phyloP scores from a whole-genome alignment of 192 early-diverging fungal species.

The Dissophora ornata region DNA sequence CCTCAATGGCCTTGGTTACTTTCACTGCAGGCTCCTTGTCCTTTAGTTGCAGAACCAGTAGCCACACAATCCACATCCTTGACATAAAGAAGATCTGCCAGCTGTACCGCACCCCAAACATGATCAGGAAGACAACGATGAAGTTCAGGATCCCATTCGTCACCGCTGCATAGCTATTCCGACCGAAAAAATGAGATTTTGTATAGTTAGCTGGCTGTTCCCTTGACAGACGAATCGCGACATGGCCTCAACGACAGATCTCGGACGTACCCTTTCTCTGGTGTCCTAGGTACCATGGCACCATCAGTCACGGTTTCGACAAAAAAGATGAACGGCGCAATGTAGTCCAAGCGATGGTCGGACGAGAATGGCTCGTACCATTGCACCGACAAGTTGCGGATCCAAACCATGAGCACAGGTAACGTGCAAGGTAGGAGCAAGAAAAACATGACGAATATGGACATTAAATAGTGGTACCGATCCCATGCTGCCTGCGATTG shows the following conservation, averaged over 20 bases:
- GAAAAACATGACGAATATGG: conserved; percentile 75
- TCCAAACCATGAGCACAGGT: conserved; percentile 85
- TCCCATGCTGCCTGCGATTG: conserved; percentile 53
- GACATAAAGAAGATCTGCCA: conserved; percentile 71
- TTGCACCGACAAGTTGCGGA: conserved; percentile 79
- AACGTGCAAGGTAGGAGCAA: conserved; percentile 77
- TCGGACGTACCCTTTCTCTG: conserved; percentile 54
- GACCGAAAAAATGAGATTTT: conserved; percentile 53
- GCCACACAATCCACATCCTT: conserved; percentile 60
- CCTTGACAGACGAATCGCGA: too few relatives aligned
- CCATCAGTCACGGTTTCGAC: conserved; percentile 64
- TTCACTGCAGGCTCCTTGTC: conserved; percentile 15
- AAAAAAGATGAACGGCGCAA: conserved; percentile 70
- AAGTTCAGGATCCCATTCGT: conserved; percentile 51
- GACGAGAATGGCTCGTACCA: conserved; percentile 87
- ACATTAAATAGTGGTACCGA: conserved; percentile 74
- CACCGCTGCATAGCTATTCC: conserved; percentile 58
- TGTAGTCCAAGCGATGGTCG: conserved; percentile 72
- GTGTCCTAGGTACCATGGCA: conserved; percentile 65
- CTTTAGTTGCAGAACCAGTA: conserved; percentile 42
- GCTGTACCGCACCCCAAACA: conserved; percentile 71
- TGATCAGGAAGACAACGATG: conserved; percentile 63
- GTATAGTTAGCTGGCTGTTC: too few relatives aligned
- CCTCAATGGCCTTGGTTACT: conserved; percentile 14
- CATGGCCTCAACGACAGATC: conserved; percentile 25